These are phyloP conservation scores for Alternaria ventricosa DNA, from an alignment of 2,329 filamentous ascomycete species.

Conservation along the genomic window DNA sequence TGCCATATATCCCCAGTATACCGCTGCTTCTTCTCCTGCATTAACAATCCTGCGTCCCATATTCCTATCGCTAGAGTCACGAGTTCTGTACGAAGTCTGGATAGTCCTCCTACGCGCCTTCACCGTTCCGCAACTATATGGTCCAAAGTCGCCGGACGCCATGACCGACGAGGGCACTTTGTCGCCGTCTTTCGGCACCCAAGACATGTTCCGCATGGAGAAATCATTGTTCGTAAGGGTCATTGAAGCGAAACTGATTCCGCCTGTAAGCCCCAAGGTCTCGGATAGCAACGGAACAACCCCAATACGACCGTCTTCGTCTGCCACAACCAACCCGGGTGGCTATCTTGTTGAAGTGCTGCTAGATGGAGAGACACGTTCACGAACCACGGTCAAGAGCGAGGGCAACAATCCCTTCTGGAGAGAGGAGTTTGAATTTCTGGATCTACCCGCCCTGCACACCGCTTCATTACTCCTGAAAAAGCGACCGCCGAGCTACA, in stretches of 20 bases:
- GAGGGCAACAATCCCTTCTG: slow-evolving; percentile 79
- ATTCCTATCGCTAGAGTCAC: slow-evolving; percentile 84
- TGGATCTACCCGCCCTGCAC: slow-evolving; percentile 74
- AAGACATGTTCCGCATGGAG: slow-evolving; percentile 72
- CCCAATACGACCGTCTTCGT: slow-evolving; percentile 40
- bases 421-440: slow-evolving; percentile 81
- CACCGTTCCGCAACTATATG: slow-evolving; percentile 89
- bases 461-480: slow-evolving; percentile 76
- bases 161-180: slow-evolving; percentile 48
- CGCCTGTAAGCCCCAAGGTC: slow-evolving; percentile 47
- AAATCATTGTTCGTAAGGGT: slow-evolving; percentile 65
- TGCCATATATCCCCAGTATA: slow-evolving; percentile 93
- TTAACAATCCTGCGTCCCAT: slow-evolving; percentile 84
- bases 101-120: slow-evolving; percentile 91
- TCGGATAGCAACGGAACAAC: slow-evolving; percentile 32
- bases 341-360: slow-evolving; percentile 83
- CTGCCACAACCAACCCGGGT: slow-evolving; percentile 51
- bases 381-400: slow-evolving; percentile 74
- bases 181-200: slow-evolving; percentile 50
- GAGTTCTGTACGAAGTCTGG: slow-evolving; percentile 96
- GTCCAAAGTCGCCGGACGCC: slow-evolving; percentile 60
- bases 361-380: slow-evolving; percentile 78
- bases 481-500: slow-evolving; percentile 56
- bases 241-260: slow-evolving; percentile 65
- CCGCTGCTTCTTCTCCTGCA: slow-evolving; percentile 72